Base-by-base conservation (phyloP, 345 rosid genomes). In the Salix caprea region DNA sequence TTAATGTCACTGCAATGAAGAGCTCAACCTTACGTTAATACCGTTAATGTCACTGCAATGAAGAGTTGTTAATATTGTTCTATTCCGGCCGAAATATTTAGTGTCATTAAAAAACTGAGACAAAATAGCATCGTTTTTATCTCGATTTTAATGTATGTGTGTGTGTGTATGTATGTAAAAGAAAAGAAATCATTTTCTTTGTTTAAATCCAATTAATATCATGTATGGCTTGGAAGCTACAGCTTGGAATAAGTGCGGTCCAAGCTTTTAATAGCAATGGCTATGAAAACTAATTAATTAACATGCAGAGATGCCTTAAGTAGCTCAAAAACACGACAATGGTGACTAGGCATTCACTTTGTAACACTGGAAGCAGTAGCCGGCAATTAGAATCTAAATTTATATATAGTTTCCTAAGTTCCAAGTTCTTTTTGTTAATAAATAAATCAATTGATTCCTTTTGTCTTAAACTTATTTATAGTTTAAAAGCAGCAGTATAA, bases 71-170 rank as follows among this genome's bases (percentile, higher is more conserved):
- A 30, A 30, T 30, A 30, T 0, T 0, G 4, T 30, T 30, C 0
- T 3, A 0, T 30, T 30, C 32, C 0, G 32, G 4, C 32, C 0
- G n/a, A n/a, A n/a, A n/a, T n/a, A n/a, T n/a, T n/a, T n/a, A n/a
- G n/a, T n/a, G n/a, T n/a, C n/a, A n/a, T n/a, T n/a, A n/a, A 30
- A 30, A 30, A 3, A 3, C 0, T 0, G 32, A 30, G 32, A 30
- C 2, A 30, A 30, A 3, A 30, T 0, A 1, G 0, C 0, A 2
- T 30, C 0, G 32, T 30, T 30, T 30, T 30, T 0, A 30, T 26
- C 28, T 26, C 0, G 1, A 26, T 1, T 26, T 26, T 26, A 26
- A 26, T 26, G 28, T 26, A 1, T 26, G 28, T 26, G 28, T 26
- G 1, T 26, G 28, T 26, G 32, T 30, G 32, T 30, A 4, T 30